phyloP scores from a whole-genome alignment of 1,284 basidiomycete species.

The Sporisorium graminicola region DNA sequence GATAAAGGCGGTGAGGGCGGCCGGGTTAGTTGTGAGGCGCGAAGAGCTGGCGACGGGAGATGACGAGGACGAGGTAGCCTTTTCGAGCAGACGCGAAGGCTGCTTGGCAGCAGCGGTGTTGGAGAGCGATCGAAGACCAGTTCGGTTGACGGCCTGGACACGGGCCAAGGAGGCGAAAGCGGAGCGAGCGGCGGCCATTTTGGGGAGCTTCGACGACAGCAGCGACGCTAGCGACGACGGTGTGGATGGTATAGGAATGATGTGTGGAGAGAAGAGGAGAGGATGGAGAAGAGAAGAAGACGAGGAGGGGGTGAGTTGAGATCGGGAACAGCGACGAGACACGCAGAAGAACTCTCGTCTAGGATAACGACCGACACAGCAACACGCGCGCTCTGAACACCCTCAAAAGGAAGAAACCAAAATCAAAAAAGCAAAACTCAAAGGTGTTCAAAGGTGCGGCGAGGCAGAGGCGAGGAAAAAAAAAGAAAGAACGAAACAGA shows the following conservation, averaged over 20 bases:
- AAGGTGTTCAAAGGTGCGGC: neutral
- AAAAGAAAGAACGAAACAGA: slow-evolving; percentile 5
- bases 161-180: slow-evolving; percentile 53
- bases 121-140: slow-evolving; percentile 40
- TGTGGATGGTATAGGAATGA: neutral
- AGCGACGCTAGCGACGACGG: slow-evolving; percentile 4
- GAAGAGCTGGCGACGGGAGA: slow-evolving; percentile 46
- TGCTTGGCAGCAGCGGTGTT: slow-evolving; percentile 44
- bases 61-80: slow-evolving; percentile 14
- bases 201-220: slow-evolving; percentile 12
- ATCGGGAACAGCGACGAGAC: neutral
- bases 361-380: slow-evolving; percentile 1
- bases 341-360: neutral
- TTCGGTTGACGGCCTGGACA: slow-evolving; percentile 30
- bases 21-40: slow-evolving; percentile 48
- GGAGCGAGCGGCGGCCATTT: slow-evolving; percentile 48
- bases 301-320: neutral
- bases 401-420: neutral
- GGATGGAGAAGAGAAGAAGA: slow-evolving; percentile 1
- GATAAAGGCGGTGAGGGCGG: slow-evolving; percentile 49
- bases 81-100: slow-evolving; percentile 45
- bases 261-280: slow-evolving; percentile 3
- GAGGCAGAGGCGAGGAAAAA: neutral
- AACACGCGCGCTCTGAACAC: neutral
- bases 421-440: neutral